These are phyloP conservation scores for Cercospora brassicicola DNA, from an alignment of 2,329 filamentous ascomycete species.

Conservation along the genomic window DNA sequence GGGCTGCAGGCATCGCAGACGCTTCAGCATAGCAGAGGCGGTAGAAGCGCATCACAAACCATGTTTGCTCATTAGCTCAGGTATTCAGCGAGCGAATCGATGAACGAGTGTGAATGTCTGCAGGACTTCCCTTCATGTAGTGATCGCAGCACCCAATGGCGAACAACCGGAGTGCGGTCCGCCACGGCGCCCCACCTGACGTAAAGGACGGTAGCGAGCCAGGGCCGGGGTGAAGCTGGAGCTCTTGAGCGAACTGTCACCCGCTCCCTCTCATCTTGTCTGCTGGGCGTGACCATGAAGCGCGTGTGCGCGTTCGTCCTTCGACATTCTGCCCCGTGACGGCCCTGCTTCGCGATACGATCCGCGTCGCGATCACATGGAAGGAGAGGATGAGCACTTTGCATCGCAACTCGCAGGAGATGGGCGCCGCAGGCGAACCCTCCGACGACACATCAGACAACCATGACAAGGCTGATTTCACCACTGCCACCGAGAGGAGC, in stretches of 20 bases:
- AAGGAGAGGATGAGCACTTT: constrained; percentile 2
- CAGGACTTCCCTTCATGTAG: not conserved
- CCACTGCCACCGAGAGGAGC: not conserved
- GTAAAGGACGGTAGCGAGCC: not conserved
- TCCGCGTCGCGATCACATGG: constrained; percentile 3
- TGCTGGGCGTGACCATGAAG: not conserved
- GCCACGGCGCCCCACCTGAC: not conserved
- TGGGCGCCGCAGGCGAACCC: not conserved
- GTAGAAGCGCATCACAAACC: not conserved
- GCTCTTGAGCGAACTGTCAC: not conserved
- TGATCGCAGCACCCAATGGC: not conserved
- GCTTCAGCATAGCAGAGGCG: not conserved
- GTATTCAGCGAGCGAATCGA: not conserved
- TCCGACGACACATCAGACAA: not conserved
- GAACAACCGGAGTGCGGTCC: not conserved
- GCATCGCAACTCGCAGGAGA: not conserved
- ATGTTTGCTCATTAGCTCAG: not conserved
- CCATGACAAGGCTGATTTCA: not conserved
- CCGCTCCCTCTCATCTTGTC: not conserved
- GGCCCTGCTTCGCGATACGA: not conserved
- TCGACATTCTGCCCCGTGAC: not conserved
- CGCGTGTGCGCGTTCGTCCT: not conserved
- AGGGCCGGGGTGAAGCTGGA: not conserved
- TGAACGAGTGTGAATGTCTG: not conserved
- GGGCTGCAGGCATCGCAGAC: constrained; percentile 49